Evolutionary conservation across 73 alveolate species (phyloP).

Genomic region (Symbiodinium natans): DNA sequence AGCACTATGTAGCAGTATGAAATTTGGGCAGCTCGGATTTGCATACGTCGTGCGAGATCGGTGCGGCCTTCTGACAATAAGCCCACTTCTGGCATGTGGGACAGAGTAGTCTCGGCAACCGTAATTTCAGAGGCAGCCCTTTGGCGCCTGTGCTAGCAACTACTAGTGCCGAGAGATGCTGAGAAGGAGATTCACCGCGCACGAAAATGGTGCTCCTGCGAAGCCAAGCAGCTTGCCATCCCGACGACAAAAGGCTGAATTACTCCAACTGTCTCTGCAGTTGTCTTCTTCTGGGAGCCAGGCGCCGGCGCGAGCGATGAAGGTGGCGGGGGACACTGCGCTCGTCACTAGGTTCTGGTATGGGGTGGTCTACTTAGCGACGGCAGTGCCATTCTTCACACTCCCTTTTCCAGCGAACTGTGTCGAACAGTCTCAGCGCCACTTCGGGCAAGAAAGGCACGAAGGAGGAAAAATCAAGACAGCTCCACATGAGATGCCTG

Average conservation of each 20-base stretch:
- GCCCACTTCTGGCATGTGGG: no score
- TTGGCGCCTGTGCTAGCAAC: background rate
- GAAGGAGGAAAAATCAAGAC: background rate
- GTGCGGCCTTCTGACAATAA: no score
- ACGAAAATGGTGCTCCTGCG: no score
- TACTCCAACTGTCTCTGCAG: constrained; percentile 11
- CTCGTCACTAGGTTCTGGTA: background rate
- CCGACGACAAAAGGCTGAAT: background rate
- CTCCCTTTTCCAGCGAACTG: background rate
- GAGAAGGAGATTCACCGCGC: no score
- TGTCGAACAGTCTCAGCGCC: background rate
- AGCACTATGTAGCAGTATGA: no score
- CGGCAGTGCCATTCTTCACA: no score
- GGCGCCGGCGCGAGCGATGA: no score
- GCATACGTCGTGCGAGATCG: no score
- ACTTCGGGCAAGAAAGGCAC: constrained; percentile 1
- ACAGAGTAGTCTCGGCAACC: no score
- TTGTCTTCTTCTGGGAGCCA: background rate
- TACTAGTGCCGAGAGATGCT: no score
- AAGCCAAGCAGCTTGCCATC: background rate
- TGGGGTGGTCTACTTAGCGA: background rate
- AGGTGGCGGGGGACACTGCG: no score
- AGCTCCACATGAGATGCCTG: background rate
- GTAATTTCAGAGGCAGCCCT: background rate
- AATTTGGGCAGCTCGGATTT: no score